Percentiles rank a stretch among this genome's conserved stretches.
phyloP scores from a whole-genome alignment of 768 basidiomycete species.

The Xerocomellus chrysenteron region DNA sequence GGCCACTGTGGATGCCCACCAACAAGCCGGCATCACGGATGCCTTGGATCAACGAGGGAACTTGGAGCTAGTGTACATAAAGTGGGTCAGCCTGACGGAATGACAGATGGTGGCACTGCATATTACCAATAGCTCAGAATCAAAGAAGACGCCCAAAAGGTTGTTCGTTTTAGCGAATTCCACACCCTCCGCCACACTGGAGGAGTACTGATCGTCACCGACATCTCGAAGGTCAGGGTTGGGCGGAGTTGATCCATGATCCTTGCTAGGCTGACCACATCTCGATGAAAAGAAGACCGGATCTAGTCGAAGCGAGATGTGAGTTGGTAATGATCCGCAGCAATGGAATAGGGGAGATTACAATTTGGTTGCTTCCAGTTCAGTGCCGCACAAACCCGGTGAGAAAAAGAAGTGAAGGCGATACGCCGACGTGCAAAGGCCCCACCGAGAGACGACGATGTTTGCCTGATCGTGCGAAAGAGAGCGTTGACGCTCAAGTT shows the following conservation, averaged over 20 bases:
- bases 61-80: constrained; percentile 52
- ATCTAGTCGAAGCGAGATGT: constrained; percentile 48
- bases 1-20: constrained; percentile 76
- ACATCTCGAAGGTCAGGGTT: constrained; percentile 38
- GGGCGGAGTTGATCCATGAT: constrained; percentile 39
- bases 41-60: constrained; percentile 86
- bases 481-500: constrained; percentile 86
- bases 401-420: constrained; percentile 90
- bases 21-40: constrained; percentile 88
- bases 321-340: constrained; percentile 23
- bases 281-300: constrained; percentile 93
- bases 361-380: constrained; percentile 99
- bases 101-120: neutral
- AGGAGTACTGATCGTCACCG: constrained; percentile 49
- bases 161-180: constrained; percentile 94
- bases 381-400: constrained; percentile 83
- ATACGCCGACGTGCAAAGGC: constrained; percentile 67
- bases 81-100: constrained; percentile 14
- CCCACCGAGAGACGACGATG: constrained; percentile 50
- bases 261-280: constrained; percentile 63
- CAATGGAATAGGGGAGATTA: constrained; percentile 33
- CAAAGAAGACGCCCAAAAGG: constrained; percentile 86
- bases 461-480: constrained; percentile 77
- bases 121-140: constrained; percentile 81
- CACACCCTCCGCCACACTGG: constrained; percentile 85